phyloP scores from a whole-genome alignment of 148 eudicot species.

The Fagopyrum homotropicum region DNA sequence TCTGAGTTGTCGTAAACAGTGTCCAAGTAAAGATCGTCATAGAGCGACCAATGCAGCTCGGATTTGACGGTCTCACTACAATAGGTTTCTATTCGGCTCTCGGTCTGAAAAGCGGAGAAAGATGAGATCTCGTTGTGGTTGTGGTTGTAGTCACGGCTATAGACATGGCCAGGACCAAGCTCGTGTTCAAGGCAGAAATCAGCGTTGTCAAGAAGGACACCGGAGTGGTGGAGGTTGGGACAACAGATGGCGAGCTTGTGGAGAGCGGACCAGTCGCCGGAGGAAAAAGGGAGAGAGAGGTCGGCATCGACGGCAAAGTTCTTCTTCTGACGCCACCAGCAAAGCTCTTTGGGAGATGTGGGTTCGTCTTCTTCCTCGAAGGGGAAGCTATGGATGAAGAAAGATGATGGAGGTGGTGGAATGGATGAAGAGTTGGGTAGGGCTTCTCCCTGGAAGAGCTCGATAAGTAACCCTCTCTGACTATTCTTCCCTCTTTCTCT shows the following conservation, averaged over 20 bases:
- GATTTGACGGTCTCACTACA: background rate
- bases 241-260: conserved; percentile 78
- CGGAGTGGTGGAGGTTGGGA: conserved; percentile 71
- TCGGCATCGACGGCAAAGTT: conserved; percentile 39
- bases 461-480: too few species aligned
- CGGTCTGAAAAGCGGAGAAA: background rate
- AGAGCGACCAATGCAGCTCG: conserved; percentile 61
- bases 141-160: background rate
- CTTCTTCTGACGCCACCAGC: too few species aligned
- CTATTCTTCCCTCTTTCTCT: too few species aligned
- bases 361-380: too few species aligned
- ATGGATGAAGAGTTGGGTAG: too few species aligned
- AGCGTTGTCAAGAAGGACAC: conserved; percentile 68
- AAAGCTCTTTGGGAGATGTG: too few species aligned
- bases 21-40: conserved; percentile 67
- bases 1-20: conserved; percentile 59
- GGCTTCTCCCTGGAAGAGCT: too few species aligned
- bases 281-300: conserved; percentile 23
- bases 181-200: conserved; percentile 84
- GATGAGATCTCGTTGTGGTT: background rate
- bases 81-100: background rate
- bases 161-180: conserved; percentile 51
- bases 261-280: conserved; percentile 51
- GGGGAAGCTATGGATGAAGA: too few species aligned
- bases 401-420: too few species aligned